A percentile compares a stretch with the other conserved stretches of the same genome.
Conservation (phyloP, 2,329 filamentous ascomycete genomes). For the Aspergillus aculeatus region DNA sequence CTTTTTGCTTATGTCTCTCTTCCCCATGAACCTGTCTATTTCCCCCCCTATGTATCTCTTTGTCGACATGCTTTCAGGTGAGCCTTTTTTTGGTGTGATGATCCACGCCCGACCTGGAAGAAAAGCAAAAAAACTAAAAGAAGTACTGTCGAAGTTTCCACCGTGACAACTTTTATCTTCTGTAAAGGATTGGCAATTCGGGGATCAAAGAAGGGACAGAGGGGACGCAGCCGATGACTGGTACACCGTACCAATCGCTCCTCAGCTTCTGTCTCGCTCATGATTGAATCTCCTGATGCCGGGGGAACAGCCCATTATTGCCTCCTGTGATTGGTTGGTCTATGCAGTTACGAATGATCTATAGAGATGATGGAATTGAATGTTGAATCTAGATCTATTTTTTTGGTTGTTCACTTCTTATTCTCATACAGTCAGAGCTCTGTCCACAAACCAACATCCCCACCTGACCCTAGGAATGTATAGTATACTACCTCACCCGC, state of each 20-base stretch:
- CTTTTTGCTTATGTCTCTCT: constrained; percentile 17
- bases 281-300: too few relatives aligned
- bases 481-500: too few relatives aligned
- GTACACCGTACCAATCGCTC: background rate
- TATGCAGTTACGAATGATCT: constrained; percentile 43
- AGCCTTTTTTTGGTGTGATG: constrained; percentile 5
- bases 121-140: constrained; percentile 2
- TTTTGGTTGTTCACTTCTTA: background rate
- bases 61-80: constrained; percentile 17
- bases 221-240: background rate
- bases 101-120: background rate
- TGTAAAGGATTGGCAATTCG: background rate
- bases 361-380: constrained; percentile 39
- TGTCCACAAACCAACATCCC: too few relatives aligned
- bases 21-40: constrained; percentile 10
- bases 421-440: too few relatives aligned
- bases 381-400: constrained; percentile 7
- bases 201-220: background rate
- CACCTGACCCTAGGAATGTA: too few relatives aligned
- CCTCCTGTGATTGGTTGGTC: constrained; percentile 27
- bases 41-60: constrained; percentile 9
- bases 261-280: background rate
- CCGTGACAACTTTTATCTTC: constrained; percentile 1
- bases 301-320: background rate
- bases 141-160: constrained; percentile 7